These are phyloP conservation scores for Clathrospora elynae DNA, from an alignment of 2,329 filamentous ascomycete genomes.

Conservation along the genomic window DNA sequence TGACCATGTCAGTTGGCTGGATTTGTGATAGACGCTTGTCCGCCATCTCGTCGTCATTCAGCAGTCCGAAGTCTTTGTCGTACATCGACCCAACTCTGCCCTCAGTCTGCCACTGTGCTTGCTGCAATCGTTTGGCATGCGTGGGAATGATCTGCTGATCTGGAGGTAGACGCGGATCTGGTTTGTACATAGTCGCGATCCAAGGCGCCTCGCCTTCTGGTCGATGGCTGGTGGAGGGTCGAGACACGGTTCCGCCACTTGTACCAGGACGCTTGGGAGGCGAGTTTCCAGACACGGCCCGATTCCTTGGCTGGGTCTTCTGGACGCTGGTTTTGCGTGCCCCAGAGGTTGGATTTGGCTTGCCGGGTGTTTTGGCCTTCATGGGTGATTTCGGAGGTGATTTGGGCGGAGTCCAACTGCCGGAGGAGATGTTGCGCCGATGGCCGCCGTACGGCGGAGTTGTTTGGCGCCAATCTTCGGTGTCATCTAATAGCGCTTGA, in stretches of 20 bases:
- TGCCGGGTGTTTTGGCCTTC: constrained; percentile 50
- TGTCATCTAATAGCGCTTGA: constrained; percentile 58
- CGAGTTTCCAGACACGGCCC: constrained; percentile 37
- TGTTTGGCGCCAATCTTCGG: constrained; percentile 33
- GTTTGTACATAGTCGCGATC: constrained; percentile 93
- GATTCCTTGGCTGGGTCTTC: constrained; percentile 44
- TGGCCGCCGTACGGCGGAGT: constrained; percentile 30
- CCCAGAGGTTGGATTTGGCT: constrained; percentile 43
- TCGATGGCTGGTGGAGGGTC: constrained; percentile 67
- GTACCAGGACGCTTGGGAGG: constrained; percentile 64
- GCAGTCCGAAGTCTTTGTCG: constrained; percentile 82
- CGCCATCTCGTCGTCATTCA: constrained; percentile 67
- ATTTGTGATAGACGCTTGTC: constrained; percentile 42
- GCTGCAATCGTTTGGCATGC: constrained; percentile 85
- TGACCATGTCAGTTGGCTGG: constrained; percentile 37
- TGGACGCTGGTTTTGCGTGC: constrained; percentile 40
- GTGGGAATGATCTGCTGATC: constrained; percentile 96
- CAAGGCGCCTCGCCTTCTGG: constrained; percentile 96
- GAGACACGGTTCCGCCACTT: constrained; percentile 59
- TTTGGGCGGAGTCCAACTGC: constrained; percentile 35
- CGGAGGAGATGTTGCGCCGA: constrained; percentile 27
- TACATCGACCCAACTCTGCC: constrained; percentile 84
- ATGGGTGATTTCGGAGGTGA: constrained; percentile 43
- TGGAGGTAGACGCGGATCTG: constrained; percentile 88
- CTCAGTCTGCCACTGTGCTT: constrained; percentile 94